Base-by-base conservation (phyloP, 1,284 basidiomycete genomes). In the Melampsora abietis-canadensis region DNA sequence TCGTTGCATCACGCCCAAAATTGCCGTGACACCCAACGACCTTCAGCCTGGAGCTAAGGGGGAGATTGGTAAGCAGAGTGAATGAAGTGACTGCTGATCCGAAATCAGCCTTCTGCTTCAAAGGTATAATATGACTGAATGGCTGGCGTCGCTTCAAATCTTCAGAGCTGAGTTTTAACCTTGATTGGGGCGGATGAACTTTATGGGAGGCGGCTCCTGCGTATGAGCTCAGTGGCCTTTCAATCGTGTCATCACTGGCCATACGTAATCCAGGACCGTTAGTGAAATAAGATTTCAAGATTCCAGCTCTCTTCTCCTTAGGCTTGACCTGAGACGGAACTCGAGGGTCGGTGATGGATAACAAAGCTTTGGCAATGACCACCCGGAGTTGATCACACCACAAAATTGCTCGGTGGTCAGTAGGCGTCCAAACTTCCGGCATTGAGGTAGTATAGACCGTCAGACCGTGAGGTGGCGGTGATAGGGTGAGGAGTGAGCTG, bases 371-470 rank as follows among this genome's bases (percentile, higher is more conserved):
- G 1, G 94, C 95, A 17, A 98, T 85, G 46, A 88, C 87, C 88
- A 90, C 91, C 37, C 96, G 88, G 19, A 98, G 88, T 82, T 99
- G 96, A 82, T 98, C 92, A 81, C 96, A 98, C 96, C 96, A 99
- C 14, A 98, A 92, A 87, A 98, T 95, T 72, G 92, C 94, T 66
- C 90, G 88, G 82, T 99, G 96, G 48, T 95, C 95, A 3, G 98
- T 91, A 0, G 92, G 91, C 0, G 94, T 93, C 92, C 94, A 97
- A 1, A 90, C 88, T 14, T 91, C 91, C 57, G 94, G 90, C 17
- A 98, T 84, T 0, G 89, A 89, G 27, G 90, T 90, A 0, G 93
- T 91, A 81, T 94, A 97, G 4, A 94, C 85, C 0, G 92, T 90
- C 59, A 89, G 86, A 48, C 90, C 84, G 76, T 88, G 88, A 0